phyloP scores from a whole-genome alignment of 164 flowering plant species.

The Amborella trichopoda region DNA sequence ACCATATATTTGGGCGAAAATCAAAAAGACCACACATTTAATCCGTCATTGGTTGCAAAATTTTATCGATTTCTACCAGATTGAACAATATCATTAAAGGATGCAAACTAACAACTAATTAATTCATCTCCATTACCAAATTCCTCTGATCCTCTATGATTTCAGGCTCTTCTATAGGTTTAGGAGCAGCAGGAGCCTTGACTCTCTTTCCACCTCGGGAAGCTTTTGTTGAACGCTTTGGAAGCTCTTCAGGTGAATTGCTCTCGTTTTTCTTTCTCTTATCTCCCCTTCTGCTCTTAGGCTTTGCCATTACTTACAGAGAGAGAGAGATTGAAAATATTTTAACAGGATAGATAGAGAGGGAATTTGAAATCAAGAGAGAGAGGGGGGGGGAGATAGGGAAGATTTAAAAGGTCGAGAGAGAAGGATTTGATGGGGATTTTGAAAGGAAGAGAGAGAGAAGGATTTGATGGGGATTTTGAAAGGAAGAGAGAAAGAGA shows the following conservation, averaged over 20 bases:
- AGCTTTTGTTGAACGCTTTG: slow-evolving; percentile 13
- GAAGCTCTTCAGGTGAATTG: slow-evolving; percentile 2
- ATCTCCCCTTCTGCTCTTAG: background rate
- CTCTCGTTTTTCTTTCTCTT: background rate
- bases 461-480: too few species aligned
- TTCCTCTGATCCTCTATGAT: slow-evolving; percentile 62
- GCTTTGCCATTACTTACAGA: too few species aligned
- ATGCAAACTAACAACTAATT: background rate
- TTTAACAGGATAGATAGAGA: too few species aligned
- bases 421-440: too few species aligned
- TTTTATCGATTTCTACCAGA: too few species aligned
- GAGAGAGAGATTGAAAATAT: too few species aligned
- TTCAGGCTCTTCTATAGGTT: slow-evolving; percentile 41
- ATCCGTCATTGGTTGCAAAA: background rate
- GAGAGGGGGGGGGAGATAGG: too few species aligned
- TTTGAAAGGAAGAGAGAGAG: too few species aligned
- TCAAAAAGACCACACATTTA: background rate
- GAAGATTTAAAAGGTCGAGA: too few species aligned
- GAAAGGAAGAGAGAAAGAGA: too few species aligned
- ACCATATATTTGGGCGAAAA: background rate
- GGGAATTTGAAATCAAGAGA: too few species aligned
- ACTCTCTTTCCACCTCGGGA: slow-evolving; percentile 32
- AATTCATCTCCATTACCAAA: slow-evolving; percentile 28
- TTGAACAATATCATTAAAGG: too few species aligned
- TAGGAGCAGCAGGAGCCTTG: slow-evolving; percentile 24